Base-by-base conservation (phyloP, 805 yeast species). In the Soucietia sequanensis region DNA sequence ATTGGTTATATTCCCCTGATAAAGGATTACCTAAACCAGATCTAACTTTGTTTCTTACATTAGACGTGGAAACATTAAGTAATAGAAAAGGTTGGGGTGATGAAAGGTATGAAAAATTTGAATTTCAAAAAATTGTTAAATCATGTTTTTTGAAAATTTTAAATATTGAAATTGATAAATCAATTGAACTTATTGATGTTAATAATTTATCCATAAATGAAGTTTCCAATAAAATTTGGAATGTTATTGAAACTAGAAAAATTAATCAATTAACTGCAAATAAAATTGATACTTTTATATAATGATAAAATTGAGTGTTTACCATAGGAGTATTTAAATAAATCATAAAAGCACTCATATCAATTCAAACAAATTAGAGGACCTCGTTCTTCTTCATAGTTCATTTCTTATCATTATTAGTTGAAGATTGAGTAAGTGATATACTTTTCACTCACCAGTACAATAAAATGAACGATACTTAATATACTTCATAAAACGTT, bases 1-100 rank as follows among this genome's bases (percentile, higher is more conserved):
- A 77, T 6, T 93, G 99, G 99, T 84, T 96, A 46, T 61, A 72
- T 13, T 62, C 67, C 20, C 93, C 96, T 1, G 99, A 93, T 48
- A 61, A 59, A 17, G 98, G 98, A 0, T 70, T 93, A 10, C 89
- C 95, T 1, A 75, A 66, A 44, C 98, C 99, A 0, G 99, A 93
- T 58, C 41, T 84, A 31, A 84, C 91, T 0, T 36, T 93, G 1
- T 93, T 91, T 46, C 62, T 93, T 39, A 80, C 85, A 24, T 70
- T 84, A 27, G 63, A 73, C 51, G 58, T 42, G 40, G 72, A 61
- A 5, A 70, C 67, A 26, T 50, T 69, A 18, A 52, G 68, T 15
- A 43, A 54, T 13, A 69, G 98, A 36, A 79, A 78, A 8, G 95
- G 95, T 1, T 93, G 84, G 68, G 99, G 99, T 10, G 84, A 80